These are phyloP conservation scores for Pichia pseudocactophila DNA, from an alignment of 805 yeast genomes.

Conservation along the genomic window DNA sequence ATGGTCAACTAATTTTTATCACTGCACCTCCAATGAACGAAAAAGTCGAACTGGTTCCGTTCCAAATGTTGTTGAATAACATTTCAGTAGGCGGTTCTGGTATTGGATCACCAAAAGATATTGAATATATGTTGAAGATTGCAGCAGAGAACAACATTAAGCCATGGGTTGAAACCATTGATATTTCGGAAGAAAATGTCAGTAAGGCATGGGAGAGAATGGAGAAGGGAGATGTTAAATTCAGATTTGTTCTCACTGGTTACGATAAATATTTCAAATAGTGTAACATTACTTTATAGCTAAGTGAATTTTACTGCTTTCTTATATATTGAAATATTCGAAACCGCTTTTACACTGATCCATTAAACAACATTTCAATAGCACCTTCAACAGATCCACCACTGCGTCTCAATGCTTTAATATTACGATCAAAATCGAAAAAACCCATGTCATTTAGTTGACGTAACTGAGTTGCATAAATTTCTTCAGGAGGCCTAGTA, in stretches of 20 bases:
- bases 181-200: slow-evolving; percentile 36
- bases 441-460: slow-evolving; percentile 82
- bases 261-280: slow-evolving; percentile 30
- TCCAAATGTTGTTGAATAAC: slow-evolving; percentile 27
- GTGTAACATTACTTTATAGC: not conserved
- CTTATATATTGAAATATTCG: not conserved
- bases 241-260: slow-evolving; percentile 44
- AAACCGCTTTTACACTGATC: slow-evolving; percentile 37
- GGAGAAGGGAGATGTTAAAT: slow-evolving; percentile 41
- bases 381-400: slow-evolving; percentile 99
- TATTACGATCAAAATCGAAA: slow-evolving; percentile 85
- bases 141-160: slow-evolving; percentile 38
- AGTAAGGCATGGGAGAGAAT: slow-evolving; percentile 38
- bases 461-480: slow-evolving; percentile 61
- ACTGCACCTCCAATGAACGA: slow-evolving; percentile 31
- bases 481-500: slow-evolving; percentile 70
- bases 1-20: slow-evolving; percentile 26
- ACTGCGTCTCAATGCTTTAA: slow-evolving; percentile 83
- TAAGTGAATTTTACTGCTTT: not conserved
- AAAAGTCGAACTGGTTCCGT: slow-evolving; percentile 26
- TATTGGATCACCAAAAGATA: slow-evolving; percentile 40
- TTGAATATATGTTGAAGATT: slow-evolving; percentile 37
- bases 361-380: slow-evolving; percentile 71
- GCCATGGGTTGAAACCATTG: slow-evolving; percentile 46
- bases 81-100: slow-evolving; percentile 27